Evolutionary conservation across 345 rosid species (phyloP), one percentile per base, ranked within the genome.

Genomic region (Zanthoxylum bungeanum): DNA sequence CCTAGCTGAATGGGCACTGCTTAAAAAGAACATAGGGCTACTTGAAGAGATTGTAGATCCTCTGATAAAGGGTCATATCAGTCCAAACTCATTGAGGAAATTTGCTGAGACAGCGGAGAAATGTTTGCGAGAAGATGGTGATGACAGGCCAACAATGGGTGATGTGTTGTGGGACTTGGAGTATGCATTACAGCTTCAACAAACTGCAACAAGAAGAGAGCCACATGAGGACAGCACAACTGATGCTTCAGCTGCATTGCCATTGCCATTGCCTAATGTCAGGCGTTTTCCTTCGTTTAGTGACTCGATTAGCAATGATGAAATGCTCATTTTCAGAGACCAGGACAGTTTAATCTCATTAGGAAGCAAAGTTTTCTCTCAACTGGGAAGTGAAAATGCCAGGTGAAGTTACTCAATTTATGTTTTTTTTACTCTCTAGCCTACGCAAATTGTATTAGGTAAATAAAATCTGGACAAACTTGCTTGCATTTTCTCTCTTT

Each of bases 81-180:
- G 61, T 37, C 76, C 80, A 12, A 80, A 79, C 39, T 85, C 89
- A 10, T 62, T 78, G 37, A 82, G 75, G 66, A 92, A 86, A 69
- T 87, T 85, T 31, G 60, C 69, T 7, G 89, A 85, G 37, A 74
- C 77, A 2, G 84, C 79, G 0, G 85, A 84, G 79, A 87, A 85
- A 68, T 92, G 97, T 80, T 73, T 90, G 86, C 78, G 65, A 24
- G 92, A 87, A 39, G 70, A 78, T 24, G 83, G 80, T 0, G 58
- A 51, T 1, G 83, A 83, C 72, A 83, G 93, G 73, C 88, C 92
- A 39, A 61, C 68, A 1, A 92, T 92, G 93, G 77, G 46, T 4
- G 88, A 85, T 65, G 89, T 88, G 64, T 66, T 75, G 14, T 92
- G 92, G 90, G 87, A 86, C 75, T 73, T 84, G 82, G 82, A 82